Percentiles rank a stretch among this genome's conserved stretches.
Evolutionary conservation across 2,329 filamentous ascomycete species (phyloP).

Genomic region (Pseudopyrenochaeta lycopersici): DNA sequence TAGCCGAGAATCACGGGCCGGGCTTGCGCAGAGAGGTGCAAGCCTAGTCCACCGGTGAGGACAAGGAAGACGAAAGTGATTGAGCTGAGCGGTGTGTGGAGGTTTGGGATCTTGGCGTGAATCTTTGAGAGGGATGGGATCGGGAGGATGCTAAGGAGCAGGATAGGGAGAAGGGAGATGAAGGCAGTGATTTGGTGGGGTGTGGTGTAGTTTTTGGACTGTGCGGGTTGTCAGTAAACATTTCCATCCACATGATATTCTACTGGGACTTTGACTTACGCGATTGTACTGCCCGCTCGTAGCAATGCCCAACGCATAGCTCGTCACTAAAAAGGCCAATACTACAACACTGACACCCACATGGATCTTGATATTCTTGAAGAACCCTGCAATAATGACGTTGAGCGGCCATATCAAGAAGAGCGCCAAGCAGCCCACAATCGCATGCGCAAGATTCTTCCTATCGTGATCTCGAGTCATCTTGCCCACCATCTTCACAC

Average conservation of each 20-base stretch:
- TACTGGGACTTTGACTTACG: slow-evolving; percentile 45
- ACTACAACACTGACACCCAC: slow-evolving; percentile 51
- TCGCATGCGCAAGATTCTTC: slow-evolving; percentile 40
- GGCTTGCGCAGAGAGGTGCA: slow-evolving; percentile 35
- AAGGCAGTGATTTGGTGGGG: slow-evolving; percentile 60
- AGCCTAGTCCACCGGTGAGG: slow-evolving; percentile 45
- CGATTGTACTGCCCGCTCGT: slow-evolving; percentile 51
- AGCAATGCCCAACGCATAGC: slow-evolving; percentile 54
- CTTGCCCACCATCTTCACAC: slow-evolving; percentile 33
- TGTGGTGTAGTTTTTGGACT: slow-evolving; percentile 55
- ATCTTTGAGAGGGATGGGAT: slow-evolving; percentile 39
- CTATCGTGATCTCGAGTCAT: slow-evolving; percentile 38
- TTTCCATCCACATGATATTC: not conserved
- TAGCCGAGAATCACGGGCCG: slow-evolving; percentile 39
- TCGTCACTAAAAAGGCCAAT: slow-evolving; percentile 47
- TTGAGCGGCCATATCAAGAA: slow-evolving; percentile 45
- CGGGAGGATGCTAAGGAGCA: slow-evolving; percentile 35
- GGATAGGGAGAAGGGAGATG: slow-evolving; percentile 56
- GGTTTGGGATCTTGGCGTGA: slow-evolving; percentile 50
- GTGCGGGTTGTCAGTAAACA: slow-evolving; percentile 11
- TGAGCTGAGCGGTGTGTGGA: slow-evolving; percentile 55
- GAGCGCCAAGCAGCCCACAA: slow-evolving; percentile 43
- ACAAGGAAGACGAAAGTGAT: slow-evolving; percentile 36
- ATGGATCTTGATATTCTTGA: slow-evolving; percentile 54
- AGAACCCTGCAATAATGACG: slow-evolving; percentile 48